A percentile compares a stretch with the other conserved stretches of the same genome.
These are phyloP conservation scores for Lithocarpus polystachyus DNA, from an alignment of 306 rosid genomes.

Conservation along the genomic window DNA sequence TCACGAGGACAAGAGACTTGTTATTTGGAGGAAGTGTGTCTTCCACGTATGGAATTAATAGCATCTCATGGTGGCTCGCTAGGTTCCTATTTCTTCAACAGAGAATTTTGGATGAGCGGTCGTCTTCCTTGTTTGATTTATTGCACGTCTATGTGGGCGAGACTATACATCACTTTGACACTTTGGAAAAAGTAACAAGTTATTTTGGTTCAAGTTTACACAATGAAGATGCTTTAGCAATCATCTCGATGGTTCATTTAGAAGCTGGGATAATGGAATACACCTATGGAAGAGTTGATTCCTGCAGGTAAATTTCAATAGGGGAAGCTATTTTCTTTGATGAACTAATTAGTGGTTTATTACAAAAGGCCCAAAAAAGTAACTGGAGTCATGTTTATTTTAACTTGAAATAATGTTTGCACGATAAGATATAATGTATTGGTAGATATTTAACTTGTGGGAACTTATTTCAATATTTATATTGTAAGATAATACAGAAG, in stretches of 20 bases:
- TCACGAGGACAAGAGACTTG: constrained; percentile 59
- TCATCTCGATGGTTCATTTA: constrained; percentile 65
- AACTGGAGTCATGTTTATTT: neutral
- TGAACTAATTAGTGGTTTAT: neutral
- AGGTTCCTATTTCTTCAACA: constrained; percentile 73
- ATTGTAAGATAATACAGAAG: too few species aligned
- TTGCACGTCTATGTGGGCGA: constrained; percentile 61
- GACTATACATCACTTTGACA: constrained; percentile 52
- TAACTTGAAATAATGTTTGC: too few species aligned
- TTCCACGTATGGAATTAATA: constrained; percentile 42
- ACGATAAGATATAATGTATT: too few species aligned
- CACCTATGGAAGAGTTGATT: constrained; percentile 74
- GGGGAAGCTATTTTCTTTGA: neutral
- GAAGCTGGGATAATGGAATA: constrained; percentile 91
- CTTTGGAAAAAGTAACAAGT: constrained; percentile 43
- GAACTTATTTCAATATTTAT: too few species aligned
- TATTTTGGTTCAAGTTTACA: constrained; percentile 59
- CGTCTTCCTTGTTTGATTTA: constrained; percentile 73
- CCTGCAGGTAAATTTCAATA: constrained; percentile 59
- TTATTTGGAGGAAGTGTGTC: constrained; percentile 33
- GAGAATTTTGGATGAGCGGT: constrained; percentile 73
- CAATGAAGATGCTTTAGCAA: constrained; percentile 45
- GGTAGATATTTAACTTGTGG: too few species aligned
- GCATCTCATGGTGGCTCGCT: constrained; percentile 87
- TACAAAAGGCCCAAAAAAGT: neutral